Evolutionary conservation across 2,329 filamentous ascomycete species (phyloP), one percentile per base, ranked within the genome.

Genomic region (Claviceps arundinis): DNA sequence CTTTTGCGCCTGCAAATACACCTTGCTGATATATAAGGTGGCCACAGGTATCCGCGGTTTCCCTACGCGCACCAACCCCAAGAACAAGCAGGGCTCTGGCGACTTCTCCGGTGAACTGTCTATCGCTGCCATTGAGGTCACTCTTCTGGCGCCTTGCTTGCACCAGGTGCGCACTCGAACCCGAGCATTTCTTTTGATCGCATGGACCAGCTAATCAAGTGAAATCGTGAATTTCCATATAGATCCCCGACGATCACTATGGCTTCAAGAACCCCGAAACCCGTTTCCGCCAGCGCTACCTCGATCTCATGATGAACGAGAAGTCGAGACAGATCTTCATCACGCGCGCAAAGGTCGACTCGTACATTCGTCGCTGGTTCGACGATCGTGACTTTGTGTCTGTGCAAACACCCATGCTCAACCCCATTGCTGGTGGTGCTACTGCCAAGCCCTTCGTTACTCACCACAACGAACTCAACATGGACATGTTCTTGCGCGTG

Each of bases 271-370:
- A 97, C 67, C 81, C 89, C 65, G 93, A 98, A 71, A 86, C 90
- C 70, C 82, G 93, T 55, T 90, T 89, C 78, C 86, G 94, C 61
- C 87, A 95, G 73, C 81, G 91, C 55, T 95, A 95, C 68, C 81
- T 98, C 50, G 93, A 98, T 69, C 75, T 98, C 61, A 93, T 98
- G 70, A 95, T 97, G 85, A 96, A 98, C 71, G 87, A 95, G 64
- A 77, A 77, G 56, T 88, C 86, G 46, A 82, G 89, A 52, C 80
- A 94, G 55, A 85, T 90, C 53, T 87, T 97, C 68, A 77, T 89
- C 62, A 89, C 87, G 41, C 81, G 93, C 52, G 82, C 88, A 63
- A 89, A 88, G 78, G 90, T 97, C 63, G 81, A 95, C 65, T 82
- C 80, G 56, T 96, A 89, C 66, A 85, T 98, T 59, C 87, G 93